These are phyloP conservation scores for Suillus lakei DNA, from an alignment of 768 basidiomycete species.

Conservation along the genomic window DNA sequence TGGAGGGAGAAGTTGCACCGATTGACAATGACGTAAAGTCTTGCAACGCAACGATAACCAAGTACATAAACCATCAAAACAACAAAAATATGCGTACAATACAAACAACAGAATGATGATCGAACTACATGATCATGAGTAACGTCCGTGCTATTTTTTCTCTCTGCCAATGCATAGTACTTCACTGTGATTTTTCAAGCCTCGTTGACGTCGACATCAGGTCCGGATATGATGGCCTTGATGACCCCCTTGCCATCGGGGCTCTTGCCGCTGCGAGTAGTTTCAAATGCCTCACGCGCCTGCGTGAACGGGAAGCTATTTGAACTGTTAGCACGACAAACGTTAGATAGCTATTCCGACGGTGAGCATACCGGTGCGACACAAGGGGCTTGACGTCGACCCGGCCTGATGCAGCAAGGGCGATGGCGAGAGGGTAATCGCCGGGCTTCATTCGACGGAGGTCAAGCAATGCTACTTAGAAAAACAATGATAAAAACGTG, in stretches of 20 bases:
- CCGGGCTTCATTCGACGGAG: slow-evolving; percentile 58
- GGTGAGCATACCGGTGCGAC: slow-evolving; percentile 70
- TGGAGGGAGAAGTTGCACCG: not conserved
- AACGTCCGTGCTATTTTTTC: not conserved
- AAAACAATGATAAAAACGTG: not conserved
- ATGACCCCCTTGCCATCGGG: slow-evolving; percentile 87
- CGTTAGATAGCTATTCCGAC: slow-evolving; percentile 17
- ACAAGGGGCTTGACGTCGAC: slow-evolving; percentile 89
- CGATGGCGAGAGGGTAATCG: slow-evolving; percentile 84
- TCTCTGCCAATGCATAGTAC: not conserved
- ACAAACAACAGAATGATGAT: not conserved
- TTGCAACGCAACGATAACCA: too few species aligned
- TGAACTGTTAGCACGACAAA: slow-evolving; percentile 6
- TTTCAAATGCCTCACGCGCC: slow-evolving; percentile 80
- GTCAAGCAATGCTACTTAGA: not conserved
- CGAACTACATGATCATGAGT: too few species aligned
- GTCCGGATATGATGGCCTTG: slow-evolving; percentile 88
- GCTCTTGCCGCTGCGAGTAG: slow-evolving; percentile 80
- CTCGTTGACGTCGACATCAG: slow-evolving; percentile 56
- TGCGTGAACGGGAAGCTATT: slow-evolving; percentile 75
- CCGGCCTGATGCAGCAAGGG: slow-evolving; percentile 79
- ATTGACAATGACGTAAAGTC: not conserved
- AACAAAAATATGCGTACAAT: not conserved
- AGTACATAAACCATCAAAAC: too few species aligned
- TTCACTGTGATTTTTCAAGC: slow-evolving; percentile 26